phyloP scores from a whole-genome alignment of 139 green algal genomes.

The Chlorella sp. region DNA sequence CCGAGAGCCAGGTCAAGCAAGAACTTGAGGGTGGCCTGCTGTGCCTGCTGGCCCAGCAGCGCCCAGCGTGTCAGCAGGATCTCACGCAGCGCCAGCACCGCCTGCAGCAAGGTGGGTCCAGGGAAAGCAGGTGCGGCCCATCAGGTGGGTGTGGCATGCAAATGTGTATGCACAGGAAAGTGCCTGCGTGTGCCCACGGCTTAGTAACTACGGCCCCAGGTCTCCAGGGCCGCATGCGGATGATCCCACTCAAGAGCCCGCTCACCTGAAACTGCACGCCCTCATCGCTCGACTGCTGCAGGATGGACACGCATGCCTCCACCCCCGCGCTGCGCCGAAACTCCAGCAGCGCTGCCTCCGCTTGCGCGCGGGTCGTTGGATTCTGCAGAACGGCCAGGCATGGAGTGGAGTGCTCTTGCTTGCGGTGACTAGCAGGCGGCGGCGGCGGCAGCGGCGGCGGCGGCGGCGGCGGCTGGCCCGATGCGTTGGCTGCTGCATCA shows the following conservation, averaged over 20 bases:
- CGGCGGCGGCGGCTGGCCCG: neutral
- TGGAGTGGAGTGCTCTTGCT: too few relatives aligned
- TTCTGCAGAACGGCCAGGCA: conserved; percentile 12
- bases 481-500: too few relatives aligned
- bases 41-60: conserved; percentile 13
- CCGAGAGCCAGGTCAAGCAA: conserved; percentile 59
- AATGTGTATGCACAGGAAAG: too few relatives aligned
- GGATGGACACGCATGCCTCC: conserved; percentile 64
- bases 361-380: conserved; percentile 30
- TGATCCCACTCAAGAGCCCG: too few relatives aligned
- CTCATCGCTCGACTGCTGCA: conserved; percentile 51
- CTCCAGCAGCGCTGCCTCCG: conserved; percentile 64
- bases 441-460: neutral
- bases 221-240: too few relatives aligned
- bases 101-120: too few relatives aligned
- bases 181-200: too few relatives aligned
- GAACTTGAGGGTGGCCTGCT: conserved; percentile 55
- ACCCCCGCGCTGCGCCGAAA: conserved; percentile 60
- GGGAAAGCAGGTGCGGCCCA: too few relatives aligned
- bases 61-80: conserved; percentile 71
- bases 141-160: too few relatives aligned
- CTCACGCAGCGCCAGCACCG: conserved; percentile 67
- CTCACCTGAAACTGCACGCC: conserved; percentile 51
- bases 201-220: too few relatives aligned
- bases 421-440: neutral